Conservation (phyloP, 306 rosid genomes). For the Glycine latifolia region DNA sequence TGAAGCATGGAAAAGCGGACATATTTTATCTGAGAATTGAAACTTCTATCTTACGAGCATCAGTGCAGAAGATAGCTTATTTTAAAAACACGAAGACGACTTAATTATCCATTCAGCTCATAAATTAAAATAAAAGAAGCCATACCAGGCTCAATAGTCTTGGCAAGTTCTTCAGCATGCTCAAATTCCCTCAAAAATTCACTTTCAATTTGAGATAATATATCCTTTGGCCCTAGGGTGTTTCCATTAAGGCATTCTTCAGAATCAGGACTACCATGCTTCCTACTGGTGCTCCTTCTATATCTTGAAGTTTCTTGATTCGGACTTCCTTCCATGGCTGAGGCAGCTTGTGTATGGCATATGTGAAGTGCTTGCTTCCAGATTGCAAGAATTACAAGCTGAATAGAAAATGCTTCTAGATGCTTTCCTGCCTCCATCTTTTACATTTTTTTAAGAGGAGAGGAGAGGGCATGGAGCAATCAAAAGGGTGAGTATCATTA, state of each 20-base stretch:
- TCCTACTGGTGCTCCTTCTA: conserved; percentile 73
- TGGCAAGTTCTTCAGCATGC: conserved; percentile 93
- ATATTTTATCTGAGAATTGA: conserved; percentile 2
- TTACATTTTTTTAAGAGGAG: conserved; percentile 25
- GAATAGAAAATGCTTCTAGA: conserved; percentile 93
- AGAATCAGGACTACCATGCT: conserved; percentile 59
- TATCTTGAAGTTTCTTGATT: conserved; percentile 74
- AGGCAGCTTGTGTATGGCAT: conserved; percentile 99
- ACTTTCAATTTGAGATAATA: conserved; percentile 76
- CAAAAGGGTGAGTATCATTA: conserved; percentile 25
- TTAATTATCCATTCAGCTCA: conserved; percentile 38
- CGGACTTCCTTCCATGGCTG: conserved; percentile 98
- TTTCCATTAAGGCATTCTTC: conserved; percentile 68
- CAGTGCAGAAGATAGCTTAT: conserved; percentile 10
- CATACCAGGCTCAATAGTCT: conserved; percentile 87
- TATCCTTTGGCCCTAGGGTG: conserved; percentile 61
- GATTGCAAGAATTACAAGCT: conserved; percentile 97
- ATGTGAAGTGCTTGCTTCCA: conserved; percentile 98
- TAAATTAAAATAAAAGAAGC: conserved; percentile 32
- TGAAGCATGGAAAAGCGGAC: conserved; percentile 28
- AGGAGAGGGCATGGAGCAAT: conserved; percentile 15
- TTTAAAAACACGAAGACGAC: conserved; percentile 17
- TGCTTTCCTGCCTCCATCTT: conserved; percentile 76
- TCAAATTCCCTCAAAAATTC: conserved; percentile 86
- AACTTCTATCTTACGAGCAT: conserved; percentile 4